Evolutionary conservation across 176 grass and related monocot genomes (phyloP).

Genomic region (Eragrostis curvula): DNA sequence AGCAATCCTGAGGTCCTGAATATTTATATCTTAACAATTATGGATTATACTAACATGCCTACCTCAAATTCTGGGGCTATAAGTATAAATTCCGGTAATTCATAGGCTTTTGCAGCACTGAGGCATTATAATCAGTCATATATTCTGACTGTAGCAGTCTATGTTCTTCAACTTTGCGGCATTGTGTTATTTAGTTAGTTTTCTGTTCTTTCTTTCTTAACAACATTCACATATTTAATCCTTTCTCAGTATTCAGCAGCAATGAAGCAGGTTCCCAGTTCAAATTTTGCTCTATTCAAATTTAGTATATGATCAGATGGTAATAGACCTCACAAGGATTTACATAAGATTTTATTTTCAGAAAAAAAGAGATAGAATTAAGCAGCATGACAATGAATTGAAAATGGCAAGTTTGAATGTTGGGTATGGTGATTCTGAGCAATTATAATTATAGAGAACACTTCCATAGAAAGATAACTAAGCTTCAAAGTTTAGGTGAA

Average conservation of each 20-base stretch:
- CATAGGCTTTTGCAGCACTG: neutral
- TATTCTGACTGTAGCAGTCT: neutral
- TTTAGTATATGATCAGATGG: slow-evolving; percentile 1
- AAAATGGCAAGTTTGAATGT: slow-evolving; percentile 9
- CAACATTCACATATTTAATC: neutral
- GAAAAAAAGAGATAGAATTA: slow-evolving; percentile 3
- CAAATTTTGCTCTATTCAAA: neutral
- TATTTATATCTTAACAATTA: neutral
- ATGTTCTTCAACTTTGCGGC: neutral
- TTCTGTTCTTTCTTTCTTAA: neutral
- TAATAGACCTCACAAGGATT: slow-evolving; percentile 3
- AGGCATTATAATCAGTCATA: slow-evolving; percentile 4
- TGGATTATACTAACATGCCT: neutral
- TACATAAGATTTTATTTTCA: neutral
- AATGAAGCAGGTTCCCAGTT: slow-evolving; percentile 14
- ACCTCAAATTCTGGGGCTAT: slow-evolving; percentile 8
- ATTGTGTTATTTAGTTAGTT: slow-evolving; percentile 3
- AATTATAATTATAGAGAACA: neutral
- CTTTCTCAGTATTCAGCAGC: neutral
- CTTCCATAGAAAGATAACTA: slow-evolving; percentile 1
- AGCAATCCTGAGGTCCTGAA: neutral
- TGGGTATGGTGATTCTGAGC: neutral
- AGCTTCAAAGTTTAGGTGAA: slow-evolving; percentile 9
- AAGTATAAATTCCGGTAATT: slow-evolving; percentile 16
- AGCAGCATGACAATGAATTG: slow-evolving; percentile 1